phyloP scores from a whole-genome alignment of 2,329 filamentous ascomycete genomes.

The Ophiostoma quercus region DNA sequence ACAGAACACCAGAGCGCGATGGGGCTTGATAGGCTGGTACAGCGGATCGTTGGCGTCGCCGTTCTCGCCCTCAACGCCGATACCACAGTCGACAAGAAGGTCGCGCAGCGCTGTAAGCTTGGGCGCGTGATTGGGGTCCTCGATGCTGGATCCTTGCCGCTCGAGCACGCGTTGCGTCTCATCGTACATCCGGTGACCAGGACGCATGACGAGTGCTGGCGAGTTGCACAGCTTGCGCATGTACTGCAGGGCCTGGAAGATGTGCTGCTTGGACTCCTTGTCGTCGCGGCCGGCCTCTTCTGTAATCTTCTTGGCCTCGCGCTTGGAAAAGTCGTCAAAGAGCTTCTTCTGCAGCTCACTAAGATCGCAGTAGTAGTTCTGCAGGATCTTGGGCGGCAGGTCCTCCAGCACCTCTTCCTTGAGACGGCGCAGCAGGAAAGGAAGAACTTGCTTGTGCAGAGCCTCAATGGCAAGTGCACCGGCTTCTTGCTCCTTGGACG shows the following conservation, averaged over 20 bases:
- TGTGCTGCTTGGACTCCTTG: constrained; percentile 93
- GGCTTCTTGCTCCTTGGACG: constrained; percentile 95
- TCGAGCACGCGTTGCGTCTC: constrained; percentile 76
- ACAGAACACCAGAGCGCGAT: constrained; percentile 94
- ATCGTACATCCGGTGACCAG: constrained; percentile 83
- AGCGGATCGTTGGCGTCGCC: constrained; percentile 54
- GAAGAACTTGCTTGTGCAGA: constrained; percentile 95
- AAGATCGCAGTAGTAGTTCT: constrained; percentile 98
- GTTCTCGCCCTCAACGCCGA: constrained; percentile 68
- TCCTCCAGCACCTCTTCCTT: constrained; percentile 98
- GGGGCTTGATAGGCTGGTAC: constrained; percentile 83
- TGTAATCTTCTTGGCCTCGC: constrained; percentile 81
- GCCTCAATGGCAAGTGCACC: constrained; percentile 95
- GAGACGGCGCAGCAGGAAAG: constrained; percentile 88
- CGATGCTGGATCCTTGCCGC: constrained; percentile 72
- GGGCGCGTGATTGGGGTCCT: constrained; percentile 82
- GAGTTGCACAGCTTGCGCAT: constrained; percentile 99
- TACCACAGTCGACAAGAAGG: constrained; percentile 95
- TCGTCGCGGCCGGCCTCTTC: constrained; percentile 79
- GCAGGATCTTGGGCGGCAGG: constrained; percentile 92
- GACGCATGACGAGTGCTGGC: constrained; percentile 91
- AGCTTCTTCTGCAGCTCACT: constrained; percentile 91
- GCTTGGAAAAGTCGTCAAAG: constrained; percentile 94
- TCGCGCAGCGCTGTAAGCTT: constrained; percentile 88
- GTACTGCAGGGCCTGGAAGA: constrained; percentile 97